These are phyloP conservation scores for Phaffomyces opuntiae DNA, from an alignment of 805 yeast species.

Conservation along the genomic window DNA sequence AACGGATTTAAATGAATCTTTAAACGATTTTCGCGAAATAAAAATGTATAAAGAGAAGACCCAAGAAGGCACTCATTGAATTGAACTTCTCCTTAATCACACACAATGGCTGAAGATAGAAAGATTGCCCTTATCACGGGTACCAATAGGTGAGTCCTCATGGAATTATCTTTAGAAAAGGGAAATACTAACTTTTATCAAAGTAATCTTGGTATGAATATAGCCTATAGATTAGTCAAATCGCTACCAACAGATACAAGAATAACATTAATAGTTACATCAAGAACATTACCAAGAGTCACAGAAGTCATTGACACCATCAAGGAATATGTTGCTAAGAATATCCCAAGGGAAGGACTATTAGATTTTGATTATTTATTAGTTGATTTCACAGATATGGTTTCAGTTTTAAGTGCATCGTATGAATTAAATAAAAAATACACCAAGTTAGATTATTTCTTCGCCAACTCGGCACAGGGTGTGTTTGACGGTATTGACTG, in stretches of 20 bases:
- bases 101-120: conserved; percentile 9
- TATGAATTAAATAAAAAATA: conserved; percentile 63
- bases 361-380: conserved; percentile 83
- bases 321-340: conserved; percentile 33
- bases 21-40: not conserved
- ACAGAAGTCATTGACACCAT: conserved; percentile 63
- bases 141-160: conserved; percentile 28
- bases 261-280: conserved; percentile 79
- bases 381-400: conserved; percentile 88
- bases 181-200: not conserved
- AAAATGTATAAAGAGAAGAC: too few species aligned
- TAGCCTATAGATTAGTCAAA: conserved; percentile 73
- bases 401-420: conserved; percentile 68
- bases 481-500: conserved; percentile 84
- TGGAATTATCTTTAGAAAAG: too few species aligned
- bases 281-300: conserved; percentile 82
- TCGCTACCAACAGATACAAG: conserved; percentile 44
- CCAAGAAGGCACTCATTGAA: too few species aligned
- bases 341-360: conserved; percentile 40
- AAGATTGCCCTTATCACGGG: conserved; percentile 41
- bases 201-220: conserved; percentile 77
- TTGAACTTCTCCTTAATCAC: too few species aligned
- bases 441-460: conserved; percentile 64
- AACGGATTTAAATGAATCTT: too few species aligned
- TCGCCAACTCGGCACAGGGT: conserved; percentile 87